Conservation (phyloP, 2,329 filamentous ascomycete species). For the Cryphonectria parasitica region DNA sequence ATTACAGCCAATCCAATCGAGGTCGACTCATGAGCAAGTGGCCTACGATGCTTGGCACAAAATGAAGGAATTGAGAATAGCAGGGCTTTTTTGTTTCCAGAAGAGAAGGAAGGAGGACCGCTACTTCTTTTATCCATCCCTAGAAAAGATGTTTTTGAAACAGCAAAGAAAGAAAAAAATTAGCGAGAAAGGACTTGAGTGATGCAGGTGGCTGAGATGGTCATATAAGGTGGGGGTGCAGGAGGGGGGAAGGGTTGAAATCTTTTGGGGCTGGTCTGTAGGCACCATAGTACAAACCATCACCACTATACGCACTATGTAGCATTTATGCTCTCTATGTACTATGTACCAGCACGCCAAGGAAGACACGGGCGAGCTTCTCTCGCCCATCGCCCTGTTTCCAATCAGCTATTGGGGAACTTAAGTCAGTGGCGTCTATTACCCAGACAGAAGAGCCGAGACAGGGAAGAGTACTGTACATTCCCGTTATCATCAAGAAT, state of each 20-base stretch:
- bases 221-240: neutral
- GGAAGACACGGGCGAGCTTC: neutral
- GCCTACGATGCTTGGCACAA: neutral
- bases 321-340: neutral
- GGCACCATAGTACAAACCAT: neutral
- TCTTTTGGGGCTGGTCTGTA: neutral
- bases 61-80: neutral
- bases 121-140: neutral
- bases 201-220: neutral
- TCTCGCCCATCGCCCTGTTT: neutral
- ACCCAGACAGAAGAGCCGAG: conserved; percentile 6
- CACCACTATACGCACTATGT: neutral
- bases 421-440: conserved; percentile 6
- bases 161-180: neutral
- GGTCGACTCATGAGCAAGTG: neutral
- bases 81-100: neutral
- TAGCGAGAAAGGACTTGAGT: neutral
- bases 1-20: neutral
- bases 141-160: neutral
- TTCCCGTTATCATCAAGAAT: neutral
- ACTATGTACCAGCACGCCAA: neutral
- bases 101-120: neutral
- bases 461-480: neutral
- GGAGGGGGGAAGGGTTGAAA: neutral
- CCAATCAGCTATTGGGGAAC: neutral